Evolutionary conservation across 2,329 filamentous ascomycete species (phyloP), one percentile per base, ranked within the genome.

Genomic region (Neonectria ditissima): DNA sequence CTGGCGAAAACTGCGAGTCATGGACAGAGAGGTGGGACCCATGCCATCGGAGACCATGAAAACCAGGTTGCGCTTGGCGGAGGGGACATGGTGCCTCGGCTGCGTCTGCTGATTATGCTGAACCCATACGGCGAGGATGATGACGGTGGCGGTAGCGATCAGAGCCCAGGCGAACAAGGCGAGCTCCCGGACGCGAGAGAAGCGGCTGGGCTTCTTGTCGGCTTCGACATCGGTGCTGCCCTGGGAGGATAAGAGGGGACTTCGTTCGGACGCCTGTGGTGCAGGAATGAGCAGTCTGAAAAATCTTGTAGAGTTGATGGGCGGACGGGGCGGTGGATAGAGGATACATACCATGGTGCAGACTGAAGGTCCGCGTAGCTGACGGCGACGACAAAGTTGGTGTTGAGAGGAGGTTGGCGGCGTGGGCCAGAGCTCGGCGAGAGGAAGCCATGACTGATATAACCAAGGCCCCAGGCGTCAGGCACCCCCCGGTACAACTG

Each of bases 41-140:
- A 99, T 99, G 74, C 96, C 96, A 78, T 99, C 96, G 1, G 93
- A 97, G 39, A 99, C 95, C 96, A 99, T 99, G 83, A 99, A 98
- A 73, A 99, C 91, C 56, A 99, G 84, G 79, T 98, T 99, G 58
- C 93, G 88, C 84, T 98, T 99, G 55, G 89, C 88, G 28, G 74
- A 73, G 79, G 59, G 84, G 82, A 71, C 51, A 68, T 69, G 47
- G 26, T 72, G 76, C 61, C 69, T 74, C 54, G 66, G 75, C 61
- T 53, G 75, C 11, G 83, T 84, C 59, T 85, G 81, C 65, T 88
- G 84, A 72, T 89, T 86, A 78, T 97, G 93, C 75, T 93, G 92
- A 16, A 92, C 80, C 80, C 84, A 84, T n/a, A 96, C 91, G 4
- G 92, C 92, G 20, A 97, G 84, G 32, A 97, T 82, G 69, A 97